These are phyloP conservation scores for Penicillium paradoxum DNA, from an alignment of 495 filamentous ascomycete genomes.

Conservation along the genomic window DNA sequence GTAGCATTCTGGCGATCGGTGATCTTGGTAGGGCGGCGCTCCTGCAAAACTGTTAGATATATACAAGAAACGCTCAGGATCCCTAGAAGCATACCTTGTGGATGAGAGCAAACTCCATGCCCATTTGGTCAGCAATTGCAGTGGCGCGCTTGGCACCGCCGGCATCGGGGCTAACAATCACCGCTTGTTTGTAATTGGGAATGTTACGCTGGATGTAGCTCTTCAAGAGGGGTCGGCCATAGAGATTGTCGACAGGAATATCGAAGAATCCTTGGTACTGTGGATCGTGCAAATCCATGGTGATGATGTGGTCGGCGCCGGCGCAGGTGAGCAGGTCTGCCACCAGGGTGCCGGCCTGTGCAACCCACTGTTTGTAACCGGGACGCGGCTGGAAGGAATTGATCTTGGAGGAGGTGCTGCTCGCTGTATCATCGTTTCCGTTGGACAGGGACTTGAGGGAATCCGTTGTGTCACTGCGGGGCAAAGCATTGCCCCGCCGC, in stretches of 20 bases:
- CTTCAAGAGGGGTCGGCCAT: conserved; percentile 80
- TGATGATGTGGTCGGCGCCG: conserved; percentile 94
- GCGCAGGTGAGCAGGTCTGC: conserved; percentile 93
- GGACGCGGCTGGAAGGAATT: conserved; percentile 71
- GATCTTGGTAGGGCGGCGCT: conserved; percentile 92
- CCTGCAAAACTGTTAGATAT: conserved; percentile 44
- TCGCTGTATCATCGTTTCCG: conserved; percentile 51
- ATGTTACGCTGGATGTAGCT: conserved; percentile 87
- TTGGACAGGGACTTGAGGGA: conserved; percentile 47
- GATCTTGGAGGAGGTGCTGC: conserved; percentile 42
- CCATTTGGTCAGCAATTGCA: conserved; percentile 90
- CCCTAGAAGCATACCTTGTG: conserved; percentile 70
- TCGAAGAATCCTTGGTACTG: conserved; percentile 99
- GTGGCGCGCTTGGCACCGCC: conserved; percentile 95
- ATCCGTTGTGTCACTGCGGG: conserved; percentile 59
- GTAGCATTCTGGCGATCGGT: conserved; percentile 92
- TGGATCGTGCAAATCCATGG: conserved; percentile 93
- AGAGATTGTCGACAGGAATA: conserved; percentile 95
- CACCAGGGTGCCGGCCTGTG: conserved; percentile 91
- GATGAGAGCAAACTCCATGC: conserved; percentile 91
- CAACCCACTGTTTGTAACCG: conserved; percentile 97
- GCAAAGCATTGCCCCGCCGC: conserved; percentile 35
- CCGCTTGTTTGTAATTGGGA: conserved; percentile 77
- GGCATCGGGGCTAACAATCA: conserved; percentile 94
- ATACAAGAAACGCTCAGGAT: conserved; percentile 11